phyloP scores from a whole-genome alignment of 140 eudicot genomes.

The Anethum foeniculum region DNA sequence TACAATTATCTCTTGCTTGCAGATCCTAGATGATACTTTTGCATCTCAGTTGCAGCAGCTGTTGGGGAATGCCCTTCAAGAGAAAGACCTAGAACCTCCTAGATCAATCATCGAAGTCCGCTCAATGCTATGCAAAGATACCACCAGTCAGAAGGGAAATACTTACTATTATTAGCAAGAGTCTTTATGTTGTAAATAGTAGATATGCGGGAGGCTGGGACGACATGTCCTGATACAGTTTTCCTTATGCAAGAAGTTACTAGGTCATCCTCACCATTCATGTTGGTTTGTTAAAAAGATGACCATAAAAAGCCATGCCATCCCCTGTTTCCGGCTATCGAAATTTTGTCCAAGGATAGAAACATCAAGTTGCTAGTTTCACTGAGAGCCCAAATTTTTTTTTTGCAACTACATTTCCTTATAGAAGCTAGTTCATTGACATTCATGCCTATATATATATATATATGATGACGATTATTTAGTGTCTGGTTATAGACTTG shows the following conservation, averaged over 20 bases:
- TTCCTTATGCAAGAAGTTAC: neutral
- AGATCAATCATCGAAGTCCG: constrained; percentile 62
- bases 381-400: neutral
- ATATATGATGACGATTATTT: neutral
- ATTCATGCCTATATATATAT: neutral
- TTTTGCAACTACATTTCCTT: constrained; percentile 16
- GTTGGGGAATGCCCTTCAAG: constrained; percentile 65
- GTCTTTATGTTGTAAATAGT: constrained; percentile 21
- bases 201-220: constrained; percentile 8
- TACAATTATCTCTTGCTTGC: constrained; percentile 3
- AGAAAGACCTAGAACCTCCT: constrained; percentile 78
- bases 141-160: constrained; percentile 42
- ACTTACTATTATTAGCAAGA: constrained; percentile 42
- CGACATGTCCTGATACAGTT: neutral
- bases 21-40: constrained; percentile 78
- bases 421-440: constrained; percentile 15
- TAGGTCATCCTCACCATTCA: neutral
- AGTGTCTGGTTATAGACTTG: neutral
- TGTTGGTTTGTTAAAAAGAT: neutral
- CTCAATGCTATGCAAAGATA: constrained; percentile 67
- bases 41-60: constrained; percentile 82
- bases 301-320: neutral
- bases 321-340: neutral
- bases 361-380: neutral
- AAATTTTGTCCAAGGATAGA: constrained; percentile 1